Conservation (phyloP, 2,329 filamentous ascomycete species). For the Rhynchosporium graminicola region DNA sequence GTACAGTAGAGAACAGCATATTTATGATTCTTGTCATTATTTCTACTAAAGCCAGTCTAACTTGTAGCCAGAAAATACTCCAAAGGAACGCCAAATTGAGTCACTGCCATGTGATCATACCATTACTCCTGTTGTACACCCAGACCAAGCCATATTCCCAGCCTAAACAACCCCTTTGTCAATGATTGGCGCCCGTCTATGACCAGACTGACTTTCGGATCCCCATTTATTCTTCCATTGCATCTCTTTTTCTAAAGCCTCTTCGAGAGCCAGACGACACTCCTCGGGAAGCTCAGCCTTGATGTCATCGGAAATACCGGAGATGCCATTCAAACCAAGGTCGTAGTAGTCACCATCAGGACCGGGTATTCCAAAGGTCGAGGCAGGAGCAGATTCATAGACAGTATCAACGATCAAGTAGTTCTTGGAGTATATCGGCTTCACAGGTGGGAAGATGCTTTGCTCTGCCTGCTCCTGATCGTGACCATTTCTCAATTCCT, state of each 20-base stretch:
- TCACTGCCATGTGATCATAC: slow-evolving; percentile 10
- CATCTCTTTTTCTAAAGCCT: slow-evolving; percentile 63
- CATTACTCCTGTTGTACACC: slow-evolving; percentile 8
- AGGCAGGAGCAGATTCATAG: slow-evolving; percentile 58
- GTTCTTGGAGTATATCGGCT: slow-evolving; percentile 59
- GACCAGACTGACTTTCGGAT: slow-evolving; percentile 60
- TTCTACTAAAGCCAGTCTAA: neutral
- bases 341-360: slow-evolving; percentile 54
- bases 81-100: slow-evolving; percentile 14
- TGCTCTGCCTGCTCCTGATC: slow-evolving; percentile 24
- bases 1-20: neutral
- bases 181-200: slow-evolving; percentile 55
- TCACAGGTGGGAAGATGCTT: slow-evolving; percentile 54
- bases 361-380: slow-evolving; percentile 57
- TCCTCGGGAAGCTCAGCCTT: slow-evolving; percentile 66
- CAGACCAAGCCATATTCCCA: neutral
- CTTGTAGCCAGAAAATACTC: neutral
- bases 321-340: slow-evolving; percentile 56
- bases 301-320: slow-evolving; percentile 65
- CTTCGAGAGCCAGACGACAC: slow-evolving; percentile 72
- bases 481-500: slow-evolving; percentile 26
- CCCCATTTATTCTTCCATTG: slow-evolving; percentile 77
- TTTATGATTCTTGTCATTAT: neutral
- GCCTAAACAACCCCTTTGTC: slow-evolving; percentile 54
- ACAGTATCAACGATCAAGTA: slow-evolving; percentile 63